These are phyloP conservation scores for Fusarium dimerum DNA, from an alignment of 2,329 filamentous ascomycete genomes.

Conservation along the genomic window DNA sequence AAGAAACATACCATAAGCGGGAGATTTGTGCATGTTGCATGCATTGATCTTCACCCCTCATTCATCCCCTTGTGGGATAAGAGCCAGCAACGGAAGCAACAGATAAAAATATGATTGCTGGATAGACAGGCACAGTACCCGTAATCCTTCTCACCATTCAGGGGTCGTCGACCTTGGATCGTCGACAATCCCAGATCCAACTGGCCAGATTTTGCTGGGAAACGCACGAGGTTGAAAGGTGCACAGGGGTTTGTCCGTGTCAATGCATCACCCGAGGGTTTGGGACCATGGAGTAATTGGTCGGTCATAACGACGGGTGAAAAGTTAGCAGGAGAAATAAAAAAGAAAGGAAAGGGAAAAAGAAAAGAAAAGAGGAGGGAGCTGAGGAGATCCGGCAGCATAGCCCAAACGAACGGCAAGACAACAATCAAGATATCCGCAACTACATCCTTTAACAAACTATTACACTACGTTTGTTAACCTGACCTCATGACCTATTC, in stretches of 20 bases:
- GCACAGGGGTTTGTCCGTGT: background rate
- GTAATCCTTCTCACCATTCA: background rate
- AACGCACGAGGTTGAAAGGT: background rate
- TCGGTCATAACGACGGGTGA: background rate
- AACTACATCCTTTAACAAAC: background rate
- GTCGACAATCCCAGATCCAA: background rate
- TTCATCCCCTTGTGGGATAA: background rate
- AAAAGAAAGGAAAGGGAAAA: background rate
- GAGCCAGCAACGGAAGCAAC: constrained; percentile 2
- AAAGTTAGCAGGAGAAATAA: background rate
- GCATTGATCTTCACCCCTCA: constrained; percentile 19
- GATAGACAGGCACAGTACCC: background rate
- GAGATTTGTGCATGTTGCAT: constrained; percentile 31
- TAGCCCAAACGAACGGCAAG: background rate
- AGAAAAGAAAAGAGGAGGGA: background rate
- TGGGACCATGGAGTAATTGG: constrained; percentile 1
- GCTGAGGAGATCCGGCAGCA: background rate
- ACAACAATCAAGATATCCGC: background rate
- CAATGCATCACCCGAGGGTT: constrained; percentile 5
- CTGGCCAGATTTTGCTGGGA: background rate
- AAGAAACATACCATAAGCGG: constrained; percentile 29
- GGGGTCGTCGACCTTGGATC: background rate
- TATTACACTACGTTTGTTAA: background rate
- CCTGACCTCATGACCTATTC: background rate
- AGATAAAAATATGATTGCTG: background rate